phyloP scores from a whole-genome alignment of 768 basidiomycete genomes.

The Sporobolomyces pararoseus region DNA sequence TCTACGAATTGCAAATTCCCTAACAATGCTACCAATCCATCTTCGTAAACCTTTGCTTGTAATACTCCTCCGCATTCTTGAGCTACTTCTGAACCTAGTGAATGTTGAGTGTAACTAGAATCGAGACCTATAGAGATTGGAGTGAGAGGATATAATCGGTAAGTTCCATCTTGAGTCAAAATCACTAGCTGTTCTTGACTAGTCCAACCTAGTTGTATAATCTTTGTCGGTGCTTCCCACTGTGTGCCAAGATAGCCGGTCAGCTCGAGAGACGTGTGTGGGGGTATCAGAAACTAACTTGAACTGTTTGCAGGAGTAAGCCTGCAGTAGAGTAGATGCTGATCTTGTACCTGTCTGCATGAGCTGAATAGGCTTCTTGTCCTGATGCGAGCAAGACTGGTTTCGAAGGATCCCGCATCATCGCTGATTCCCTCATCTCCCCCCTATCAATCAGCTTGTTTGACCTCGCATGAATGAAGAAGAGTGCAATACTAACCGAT shows the following conservation, averaged over 20 bases:
- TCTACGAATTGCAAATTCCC: slow-evolving; percentile 72
- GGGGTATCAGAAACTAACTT: slow-evolving; percentile 54
- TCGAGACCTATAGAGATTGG: background rate
- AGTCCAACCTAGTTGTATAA: slow-evolving; percentile 57
- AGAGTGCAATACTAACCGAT: slow-evolving; percentile 59
- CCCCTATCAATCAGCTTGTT: background rate
- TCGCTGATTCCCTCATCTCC: slow-evolving; percentile 55
- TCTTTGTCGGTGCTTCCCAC: slow-evolving; percentile 53
- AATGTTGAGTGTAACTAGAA: slow-evolving; percentile 65
- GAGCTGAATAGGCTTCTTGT: slow-evolving; percentile 56
- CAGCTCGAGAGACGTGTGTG: too few species aligned
- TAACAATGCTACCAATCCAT: slow-evolving; percentile 79
- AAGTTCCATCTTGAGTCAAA: slow-evolving; percentile 85
- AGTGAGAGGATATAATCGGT: slow-evolving; percentile 64
- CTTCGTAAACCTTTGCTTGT: slow-evolving; percentile 79
- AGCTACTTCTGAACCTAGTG: slow-evolving; percentile 69
- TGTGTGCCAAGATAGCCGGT: too few species aligned
- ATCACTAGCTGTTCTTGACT: slow-evolving; percentile 72
- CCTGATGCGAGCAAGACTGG: slow-evolving; percentile 64
- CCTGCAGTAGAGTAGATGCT: slow-evolving; percentile 84
- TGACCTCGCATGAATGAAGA: background rate
- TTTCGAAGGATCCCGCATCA: slow-evolving; percentile 80
- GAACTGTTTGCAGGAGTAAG: slow-evolving; percentile 54
- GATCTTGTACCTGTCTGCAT: slow-evolving; percentile 59
- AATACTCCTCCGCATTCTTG: slow-evolving; percentile 70